A percentile compares a stretch with the other conserved stretches of the same genome.
Conservation (phyloP, 768 basidiomycete species). For the Xerocomus potaroensis region DNA sequence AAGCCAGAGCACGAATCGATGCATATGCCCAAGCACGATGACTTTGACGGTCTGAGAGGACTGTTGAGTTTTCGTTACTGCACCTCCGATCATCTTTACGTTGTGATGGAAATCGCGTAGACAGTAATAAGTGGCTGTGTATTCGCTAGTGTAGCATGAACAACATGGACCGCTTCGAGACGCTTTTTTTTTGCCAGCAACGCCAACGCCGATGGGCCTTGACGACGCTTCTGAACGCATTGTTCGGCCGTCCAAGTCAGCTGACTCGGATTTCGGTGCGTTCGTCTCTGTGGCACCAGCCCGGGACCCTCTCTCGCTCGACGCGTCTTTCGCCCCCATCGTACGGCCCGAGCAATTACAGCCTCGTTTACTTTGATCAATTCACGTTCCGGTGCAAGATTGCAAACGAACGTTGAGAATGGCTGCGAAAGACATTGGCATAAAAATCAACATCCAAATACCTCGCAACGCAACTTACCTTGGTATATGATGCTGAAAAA, state of each 20-base stretch:
- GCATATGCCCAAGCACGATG: too few relatives aligned
- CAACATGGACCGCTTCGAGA: slow-evolving; percentile 40
- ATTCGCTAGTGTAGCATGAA: too few relatives aligned
- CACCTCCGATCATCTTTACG: too few relatives aligned
- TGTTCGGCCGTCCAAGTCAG: slow-evolving; percentile 14
- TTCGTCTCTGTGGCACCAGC: slow-evolving; percentile 54
- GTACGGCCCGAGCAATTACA: slow-evolving; percentile 16
- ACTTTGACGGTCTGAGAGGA: too few relatives aligned
- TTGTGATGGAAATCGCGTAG: too few relatives aligned
- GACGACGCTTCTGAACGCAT: not conserved
- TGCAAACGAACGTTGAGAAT: slow-evolving; percentile 48
- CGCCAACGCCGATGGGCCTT: slow-evolving; percentile 12
- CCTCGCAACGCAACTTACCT: too few relatives aligned
- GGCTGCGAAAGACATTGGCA: too few relatives aligned
- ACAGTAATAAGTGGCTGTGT: too few relatives aligned
- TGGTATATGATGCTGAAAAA: too few relatives aligned
- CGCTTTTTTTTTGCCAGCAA: slow-evolving; percentile 36
- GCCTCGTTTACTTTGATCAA: slow-evolving; percentile 53
- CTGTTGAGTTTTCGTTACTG: too few relatives aligned
- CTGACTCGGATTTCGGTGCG: slow-evolving; percentile 54
- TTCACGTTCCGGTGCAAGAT: slow-evolving; percentile 56
- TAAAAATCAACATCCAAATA: too few relatives aligned
- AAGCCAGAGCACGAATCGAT: too few relatives aligned
- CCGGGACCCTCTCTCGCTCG: slow-evolving; percentile 42
- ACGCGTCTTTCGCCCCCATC: not conserved